Evolutionary conservation across 2,329 filamentous ascomycete genomes (phyloP).

Genomic region (Arthroderma sp.): DNA sequence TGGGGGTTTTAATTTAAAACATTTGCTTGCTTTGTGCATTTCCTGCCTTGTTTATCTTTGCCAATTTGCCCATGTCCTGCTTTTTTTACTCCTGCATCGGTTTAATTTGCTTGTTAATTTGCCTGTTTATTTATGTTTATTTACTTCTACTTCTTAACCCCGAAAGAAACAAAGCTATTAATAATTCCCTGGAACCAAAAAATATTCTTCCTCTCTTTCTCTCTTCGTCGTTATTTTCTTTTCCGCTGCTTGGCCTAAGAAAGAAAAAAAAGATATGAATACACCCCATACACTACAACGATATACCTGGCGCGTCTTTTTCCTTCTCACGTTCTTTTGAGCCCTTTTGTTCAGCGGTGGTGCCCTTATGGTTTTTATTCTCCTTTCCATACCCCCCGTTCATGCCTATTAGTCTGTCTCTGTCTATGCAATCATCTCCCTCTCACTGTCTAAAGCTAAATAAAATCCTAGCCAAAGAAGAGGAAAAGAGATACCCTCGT

Average conservation of each 20-base stretch:
- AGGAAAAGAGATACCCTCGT: too few relatives aligned
- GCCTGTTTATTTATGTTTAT: background rate
- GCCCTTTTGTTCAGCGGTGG: too few relatives aligned
- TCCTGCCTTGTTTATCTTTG: background rate
- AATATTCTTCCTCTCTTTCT: background rate
- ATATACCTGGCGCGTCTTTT: too few relatives aligned
- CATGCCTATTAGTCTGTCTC: too few relatives aligned
- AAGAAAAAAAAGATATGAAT: background rate
- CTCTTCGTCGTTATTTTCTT: background rate
- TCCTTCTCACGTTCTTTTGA: too few relatives aligned
- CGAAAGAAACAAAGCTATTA: background rate
- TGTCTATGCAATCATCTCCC: too few relatives aligned
- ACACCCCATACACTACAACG: background rate
- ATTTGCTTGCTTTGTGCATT: background rate
- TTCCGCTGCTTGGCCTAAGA: background rate
- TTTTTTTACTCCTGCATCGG: background rate
- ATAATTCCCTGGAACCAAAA: background rate
- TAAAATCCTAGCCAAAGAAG: too few relatives aligned
- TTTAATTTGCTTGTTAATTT: too few relatives aligned
- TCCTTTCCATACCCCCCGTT: too few relatives aligned
- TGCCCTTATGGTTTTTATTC: too few relatives aligned
- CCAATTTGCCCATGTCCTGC: background rate
- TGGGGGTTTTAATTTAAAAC: slow-evolving; percentile 2
- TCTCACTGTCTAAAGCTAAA: too few relatives aligned
- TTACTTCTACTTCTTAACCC: background rate